Evolutionary conservation across 78 protist genomes (phyloP).

Genomic region (Cavenderia fasciculata): DNA sequence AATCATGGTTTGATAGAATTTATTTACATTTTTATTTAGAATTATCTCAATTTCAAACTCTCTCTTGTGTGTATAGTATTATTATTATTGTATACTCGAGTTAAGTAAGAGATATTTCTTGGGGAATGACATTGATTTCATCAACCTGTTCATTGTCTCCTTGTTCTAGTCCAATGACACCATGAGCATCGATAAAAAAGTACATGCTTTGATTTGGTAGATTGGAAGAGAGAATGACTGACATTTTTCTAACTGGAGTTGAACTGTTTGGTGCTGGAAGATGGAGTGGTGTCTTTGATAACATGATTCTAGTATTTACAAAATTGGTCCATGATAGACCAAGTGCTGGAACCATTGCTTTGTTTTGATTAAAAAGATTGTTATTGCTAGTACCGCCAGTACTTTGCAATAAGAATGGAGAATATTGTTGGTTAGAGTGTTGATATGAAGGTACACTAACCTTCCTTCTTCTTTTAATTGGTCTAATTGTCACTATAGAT

Average conservation of each 20-base stretch:
- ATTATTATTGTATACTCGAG: too few species aligned
- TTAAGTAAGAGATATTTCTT: too few species aligned
- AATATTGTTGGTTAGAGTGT: conserved; percentile 39
- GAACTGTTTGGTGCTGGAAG: neutral
- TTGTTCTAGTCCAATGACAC: conserved; percentile 27
- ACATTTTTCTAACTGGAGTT: conserved; percentile 11
- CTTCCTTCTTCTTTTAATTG: conserved; percentile 11
- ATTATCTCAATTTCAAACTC: too few species aligned
- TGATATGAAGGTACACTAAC: conserved; percentile 32
- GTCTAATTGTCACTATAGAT: conserved; percentile 7
- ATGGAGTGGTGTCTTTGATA: neutral
- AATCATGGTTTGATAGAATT: too few species aligned
- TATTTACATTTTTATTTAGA: too few species aligned
- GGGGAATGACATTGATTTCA: too few species aligned
- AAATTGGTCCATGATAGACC: conserved; percentile 71
- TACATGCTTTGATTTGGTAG: conserved; percentile 6
- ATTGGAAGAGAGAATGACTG: conserved; percentile 35
- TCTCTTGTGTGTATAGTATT: too few species aligned
- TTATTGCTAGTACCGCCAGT: neutral
- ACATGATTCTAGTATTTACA: conserved; percentile 44
- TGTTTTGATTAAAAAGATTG: neutral
- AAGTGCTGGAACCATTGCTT: conserved; percentile 45
- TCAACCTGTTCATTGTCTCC: too few species aligned
- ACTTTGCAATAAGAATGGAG: conserved; percentile 1
- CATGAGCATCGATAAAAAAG: conserved; percentile 29